Percentiles rank a stretch among this genome's conserved stretches.
Evolutionary conservation across 1,139 yeast species (phyloP).

Genomic region (Ashbya aceris): DNA sequence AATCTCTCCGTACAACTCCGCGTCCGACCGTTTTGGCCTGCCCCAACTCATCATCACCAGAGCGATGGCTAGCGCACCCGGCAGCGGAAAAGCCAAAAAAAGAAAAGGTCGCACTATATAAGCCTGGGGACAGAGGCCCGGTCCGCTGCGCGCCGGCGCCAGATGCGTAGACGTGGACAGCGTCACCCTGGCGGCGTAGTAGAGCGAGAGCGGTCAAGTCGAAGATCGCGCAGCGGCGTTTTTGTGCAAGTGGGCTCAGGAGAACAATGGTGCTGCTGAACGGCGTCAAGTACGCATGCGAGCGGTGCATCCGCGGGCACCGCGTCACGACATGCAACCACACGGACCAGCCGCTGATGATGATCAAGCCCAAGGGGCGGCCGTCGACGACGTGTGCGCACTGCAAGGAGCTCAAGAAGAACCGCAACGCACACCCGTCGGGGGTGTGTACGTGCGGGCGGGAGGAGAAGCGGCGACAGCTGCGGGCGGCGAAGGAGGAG

Average conservation of each 20-base stretch:
- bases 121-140: background rate
- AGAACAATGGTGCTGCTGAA: slow-evolving; percentile 68
- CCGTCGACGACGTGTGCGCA: slow-evolving; percentile 89
- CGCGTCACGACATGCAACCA: slow-evolving; percentile 90
- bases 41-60: background rate
- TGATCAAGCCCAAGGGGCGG: slow-evolving; percentile 93
- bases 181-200: too few species aligned
- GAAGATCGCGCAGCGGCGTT: too few species aligned
- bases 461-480: slow-evolving; percentile 29
- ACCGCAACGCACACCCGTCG: slow-evolving; percentile 51
- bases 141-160: too few species aligned
- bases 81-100: background rate
- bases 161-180: too few species aligned
- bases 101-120: background rate
- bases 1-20: background rate
- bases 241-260: too few species aligned
- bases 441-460: slow-evolving; percentile 68
- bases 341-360: slow-evolving; percentile 78
- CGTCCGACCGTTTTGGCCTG: background rate
- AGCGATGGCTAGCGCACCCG: background rate
- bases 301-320: slow-evolving; percentile 91
- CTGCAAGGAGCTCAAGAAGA: slow-evolving; percentile 72
- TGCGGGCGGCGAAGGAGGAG: slow-evolving; percentile 37
- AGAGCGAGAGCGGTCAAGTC: too few species aligned
- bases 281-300: slow-evolving; percentile 94